phyloP scores from a whole-genome alignment of 345 rosid species.

The Litchi chinensis region DNA sequence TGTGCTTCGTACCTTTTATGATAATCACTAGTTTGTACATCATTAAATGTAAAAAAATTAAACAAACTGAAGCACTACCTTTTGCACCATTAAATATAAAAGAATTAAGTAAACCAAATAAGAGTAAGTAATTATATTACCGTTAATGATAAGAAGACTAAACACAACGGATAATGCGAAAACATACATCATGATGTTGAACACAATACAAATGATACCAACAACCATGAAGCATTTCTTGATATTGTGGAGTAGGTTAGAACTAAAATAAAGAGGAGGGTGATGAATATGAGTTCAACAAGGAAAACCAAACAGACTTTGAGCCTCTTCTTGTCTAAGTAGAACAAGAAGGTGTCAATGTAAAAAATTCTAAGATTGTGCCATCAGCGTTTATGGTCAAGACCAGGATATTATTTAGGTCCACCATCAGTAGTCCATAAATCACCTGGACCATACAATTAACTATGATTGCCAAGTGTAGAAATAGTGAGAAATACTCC shows the following conservation, averaged over 20 bases:
- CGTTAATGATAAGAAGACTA: too few species aligned
- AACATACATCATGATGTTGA: conserved; percentile 83
- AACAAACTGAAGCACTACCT: background rate
- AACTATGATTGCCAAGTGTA: conserved; percentile 74
- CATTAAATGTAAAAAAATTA: background rate
- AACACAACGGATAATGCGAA: conserved; percentile 82
- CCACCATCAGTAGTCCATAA: conserved; percentile 78
- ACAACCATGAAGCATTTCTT: conserved; percentile 48
- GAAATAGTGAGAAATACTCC: conserved; percentile 72
- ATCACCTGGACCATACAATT: conserved; percentile 87
- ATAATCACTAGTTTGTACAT: conserved; percentile 75
- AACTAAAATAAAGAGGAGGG: conserved; percentile 33
- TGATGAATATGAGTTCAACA: conserved; percentile 43
- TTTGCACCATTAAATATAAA: too few species aligned
- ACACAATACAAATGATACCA: conserved; percentile 63
- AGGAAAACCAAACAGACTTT: conserved; percentile 31
- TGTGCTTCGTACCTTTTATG: conserved; percentile 81
- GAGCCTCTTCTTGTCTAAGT: conserved; percentile 45
- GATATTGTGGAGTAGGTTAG: conserved; percentile 51
- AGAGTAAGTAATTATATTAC: too few species aligned
- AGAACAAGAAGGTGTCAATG: conserved; percentile 48
- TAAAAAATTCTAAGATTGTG: conserved; percentile 57
- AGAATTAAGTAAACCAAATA: too few species aligned
- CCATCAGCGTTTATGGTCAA: conserved; percentile 78
- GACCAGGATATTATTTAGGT: conserved; percentile 64